Evolutionary conservation across 305 asterid genomes (phyloP).

Genomic region (Fraxinus paxiana): DNA sequence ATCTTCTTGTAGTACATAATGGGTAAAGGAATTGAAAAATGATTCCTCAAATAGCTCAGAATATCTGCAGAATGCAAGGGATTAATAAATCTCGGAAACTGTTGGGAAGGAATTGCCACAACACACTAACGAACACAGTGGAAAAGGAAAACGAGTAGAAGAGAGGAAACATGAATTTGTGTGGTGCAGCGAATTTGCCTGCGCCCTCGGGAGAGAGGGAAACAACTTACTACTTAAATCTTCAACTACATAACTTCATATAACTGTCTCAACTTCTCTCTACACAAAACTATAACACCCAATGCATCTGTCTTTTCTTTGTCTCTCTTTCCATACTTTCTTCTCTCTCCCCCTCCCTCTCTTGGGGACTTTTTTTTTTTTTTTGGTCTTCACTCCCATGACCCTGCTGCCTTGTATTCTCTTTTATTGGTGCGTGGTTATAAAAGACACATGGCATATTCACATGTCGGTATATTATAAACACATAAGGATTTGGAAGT

Average conservation of each 20-base stretch:
- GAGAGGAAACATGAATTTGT: neutral
- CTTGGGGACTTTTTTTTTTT: neutral
- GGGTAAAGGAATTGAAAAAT: neutral
- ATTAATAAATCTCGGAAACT: neutral
- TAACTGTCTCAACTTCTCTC: neutral
- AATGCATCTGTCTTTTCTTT: neutral
- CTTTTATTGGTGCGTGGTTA: neutral
- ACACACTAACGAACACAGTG: neutral
- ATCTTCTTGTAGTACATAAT: neutral
- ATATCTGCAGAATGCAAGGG: neutral
- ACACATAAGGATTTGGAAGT: neutral
- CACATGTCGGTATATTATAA: neutral
- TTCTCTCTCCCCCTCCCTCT: neutral
- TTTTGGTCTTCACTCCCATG: neutral
- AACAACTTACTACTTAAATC: neutral
- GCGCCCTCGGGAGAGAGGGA: neutral
- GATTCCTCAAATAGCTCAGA: neutral
- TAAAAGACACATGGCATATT: neutral
- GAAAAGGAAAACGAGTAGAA: neutral
- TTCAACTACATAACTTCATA: neutral
- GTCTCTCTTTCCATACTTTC: neutral
- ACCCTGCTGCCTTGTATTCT: neutral
- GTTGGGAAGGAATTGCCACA: neutral
- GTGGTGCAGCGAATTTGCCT: neutral
- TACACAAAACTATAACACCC: neutral